phyloP scores from a whole-genome alignment of 495 filamentous ascomycete genomes.

The Clavariopsis aquatica region DNA sequence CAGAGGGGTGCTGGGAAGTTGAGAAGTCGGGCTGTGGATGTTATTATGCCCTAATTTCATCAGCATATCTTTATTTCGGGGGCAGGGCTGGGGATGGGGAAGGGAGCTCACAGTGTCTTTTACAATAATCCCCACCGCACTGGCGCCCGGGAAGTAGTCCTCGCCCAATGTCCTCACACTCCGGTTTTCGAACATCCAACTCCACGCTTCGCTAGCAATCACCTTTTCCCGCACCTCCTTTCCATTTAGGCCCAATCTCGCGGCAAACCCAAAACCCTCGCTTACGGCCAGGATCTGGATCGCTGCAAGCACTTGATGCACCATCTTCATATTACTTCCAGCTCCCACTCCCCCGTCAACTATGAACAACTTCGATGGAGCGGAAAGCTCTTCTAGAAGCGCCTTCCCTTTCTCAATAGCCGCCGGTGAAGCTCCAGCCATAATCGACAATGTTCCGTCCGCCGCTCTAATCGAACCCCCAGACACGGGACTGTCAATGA shows the following conservation, averaged over 20 bases:
- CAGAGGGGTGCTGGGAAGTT: conserved; percentile 70
- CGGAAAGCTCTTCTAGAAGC: conserved; percentile 64
- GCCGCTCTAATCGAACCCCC: conserved; percentile 75
- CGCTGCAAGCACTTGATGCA: conserved; percentile 78
- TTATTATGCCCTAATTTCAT: conserved; percentile 65
- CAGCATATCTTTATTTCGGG: conserved; percentile 4
- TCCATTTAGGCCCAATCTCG: conserved; percentile 65
- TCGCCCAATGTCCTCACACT: conserved; percentile 67
- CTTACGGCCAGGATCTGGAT: conserved; percentile 72
- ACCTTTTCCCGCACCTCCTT: conserved; percentile 58
- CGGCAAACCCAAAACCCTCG: conserved; percentile 74
- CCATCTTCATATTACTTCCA: conserved; percentile 87
- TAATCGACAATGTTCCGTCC: conserved; percentile 76
- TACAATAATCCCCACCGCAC: conserved; percentile 72
- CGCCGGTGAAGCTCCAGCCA: conserved; percentile 64
- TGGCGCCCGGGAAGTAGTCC: conserved; percentile 64
- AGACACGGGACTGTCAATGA: conserved; percentile 76
- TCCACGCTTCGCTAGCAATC: conserved; percentile 61
- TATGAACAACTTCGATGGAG: conserved; percentile 65
- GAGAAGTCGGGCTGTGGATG: conserved; percentile 60
- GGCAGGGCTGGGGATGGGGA: background rate
- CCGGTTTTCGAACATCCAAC: conserved; percentile 83
- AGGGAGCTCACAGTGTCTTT: conserved; percentile 65
- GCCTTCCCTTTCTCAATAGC: conserved; percentile 60
- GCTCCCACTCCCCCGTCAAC: conserved; percentile 72